phyloP scores from a whole-genome alignment of 768 basidiomycete genomes.

The Serendipita sp. region DNA sequence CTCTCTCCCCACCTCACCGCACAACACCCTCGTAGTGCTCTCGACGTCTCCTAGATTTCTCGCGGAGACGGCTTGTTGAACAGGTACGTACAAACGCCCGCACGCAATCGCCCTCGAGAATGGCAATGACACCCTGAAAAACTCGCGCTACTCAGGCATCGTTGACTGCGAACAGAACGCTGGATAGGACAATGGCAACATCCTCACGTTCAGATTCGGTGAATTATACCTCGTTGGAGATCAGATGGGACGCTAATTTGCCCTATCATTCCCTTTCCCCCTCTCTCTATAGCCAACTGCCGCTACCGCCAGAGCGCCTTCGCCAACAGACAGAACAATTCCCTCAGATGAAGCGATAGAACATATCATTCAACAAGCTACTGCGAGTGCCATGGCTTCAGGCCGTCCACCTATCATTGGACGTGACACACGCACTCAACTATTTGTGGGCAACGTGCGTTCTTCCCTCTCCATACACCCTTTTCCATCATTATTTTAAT shows the following conservation, averaged over 20 bases:
- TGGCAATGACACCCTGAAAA: no score
- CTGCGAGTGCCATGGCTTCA: conserved; percentile 1
- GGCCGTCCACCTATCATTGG: conserved; percentile 25
- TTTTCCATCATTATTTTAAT: neutral
- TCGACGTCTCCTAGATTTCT: no score
- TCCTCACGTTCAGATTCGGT: conserved; percentile 4
- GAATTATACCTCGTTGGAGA: neutral
- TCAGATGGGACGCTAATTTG: neutral
- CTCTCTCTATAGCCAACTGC: neutral
- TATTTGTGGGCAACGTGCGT: conserved; percentile 91
- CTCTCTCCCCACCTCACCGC: no score
- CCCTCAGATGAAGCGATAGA: conserved; percentile 5
- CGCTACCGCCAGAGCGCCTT: neutral
- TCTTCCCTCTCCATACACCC: conserved; percentile 4
- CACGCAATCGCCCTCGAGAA: no score
- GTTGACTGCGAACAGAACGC: neutral
- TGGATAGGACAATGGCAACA: conserved; percentile 1
- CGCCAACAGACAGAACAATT: neutral
- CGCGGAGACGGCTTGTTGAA: no score
- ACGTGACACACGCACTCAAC: conserved; percentile 82
- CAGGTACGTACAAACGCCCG: no score
- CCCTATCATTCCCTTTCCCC: neutral
- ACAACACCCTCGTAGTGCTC: no score
- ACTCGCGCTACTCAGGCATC: no score
- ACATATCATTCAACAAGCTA: conserved; percentile 6